Evolutionary conservation across 106 monocot species (phyloP).

Genomic region (Phalaenopsis equestris): DNA sequence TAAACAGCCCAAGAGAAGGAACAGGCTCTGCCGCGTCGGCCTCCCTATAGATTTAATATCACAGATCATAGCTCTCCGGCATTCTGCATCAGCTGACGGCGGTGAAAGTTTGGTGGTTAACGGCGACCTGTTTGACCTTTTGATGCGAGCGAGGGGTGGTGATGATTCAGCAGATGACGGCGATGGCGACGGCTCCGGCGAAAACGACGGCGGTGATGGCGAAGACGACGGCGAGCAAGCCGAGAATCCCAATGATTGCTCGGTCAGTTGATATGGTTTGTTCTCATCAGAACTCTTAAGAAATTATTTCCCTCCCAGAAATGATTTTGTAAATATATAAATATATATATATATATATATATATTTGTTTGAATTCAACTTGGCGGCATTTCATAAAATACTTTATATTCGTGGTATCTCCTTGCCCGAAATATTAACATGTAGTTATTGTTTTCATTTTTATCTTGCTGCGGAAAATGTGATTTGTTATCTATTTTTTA

Average conservation of each 20-base stretch:
- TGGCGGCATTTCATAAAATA: background rate
- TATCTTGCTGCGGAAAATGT: background rate
- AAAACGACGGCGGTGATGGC: conserved; percentile 8
- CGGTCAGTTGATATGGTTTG: conserved; percentile 14
- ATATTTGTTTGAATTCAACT: background rate
- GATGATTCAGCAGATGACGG: conserved; percentile 15
- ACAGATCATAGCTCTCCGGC: conserved; percentile 8
- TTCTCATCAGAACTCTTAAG: background rate
- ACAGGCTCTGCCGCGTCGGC: conserved; percentile 14
- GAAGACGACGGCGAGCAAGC: background rate
- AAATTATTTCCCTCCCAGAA: no score
- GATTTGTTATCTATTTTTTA: no score
- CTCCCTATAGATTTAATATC: conserved; percentile 13
- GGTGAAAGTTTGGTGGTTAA: conserved; percentile 5
- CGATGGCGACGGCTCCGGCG: background rate
- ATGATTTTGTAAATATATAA: background rate
- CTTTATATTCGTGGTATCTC: background rate
- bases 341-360: background rate
- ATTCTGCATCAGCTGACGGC: background rate
- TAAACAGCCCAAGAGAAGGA: conserved; percentile 10
- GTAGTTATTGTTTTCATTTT: background rate
- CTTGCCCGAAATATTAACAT: background rate
- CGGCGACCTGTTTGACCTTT: conserved; percentile 20
- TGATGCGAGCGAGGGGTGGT: conserved; percentile 13
- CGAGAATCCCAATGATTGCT: conserved; percentile 23